Evolutionary conservation across 2,329 filamentous ascomycete species (phyloP).

Genomic region (Colletotrichum tropicale): DNA sequence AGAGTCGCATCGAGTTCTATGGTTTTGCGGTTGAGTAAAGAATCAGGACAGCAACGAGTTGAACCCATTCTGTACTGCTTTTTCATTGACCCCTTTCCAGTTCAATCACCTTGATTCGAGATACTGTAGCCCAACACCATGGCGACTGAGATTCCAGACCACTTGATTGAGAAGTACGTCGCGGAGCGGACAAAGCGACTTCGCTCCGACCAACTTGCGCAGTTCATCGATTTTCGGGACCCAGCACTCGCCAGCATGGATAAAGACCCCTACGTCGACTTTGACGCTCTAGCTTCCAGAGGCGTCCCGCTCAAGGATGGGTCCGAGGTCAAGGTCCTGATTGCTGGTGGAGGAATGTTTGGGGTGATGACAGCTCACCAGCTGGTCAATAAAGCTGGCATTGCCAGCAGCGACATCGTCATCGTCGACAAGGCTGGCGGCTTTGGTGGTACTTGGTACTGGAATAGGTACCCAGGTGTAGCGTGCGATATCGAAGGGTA

Average conservation of each 20-base stretch:
- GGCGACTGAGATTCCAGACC: neutral
- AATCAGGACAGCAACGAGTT: neutral
- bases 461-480: constrained; percentile 53
- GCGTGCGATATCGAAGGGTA: constrained; percentile 60
- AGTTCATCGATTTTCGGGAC: neutral
- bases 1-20: neutral
- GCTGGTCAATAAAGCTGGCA: neutral
- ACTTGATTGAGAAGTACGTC: neutral
- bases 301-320: neutral
- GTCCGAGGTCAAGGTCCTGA: neutral
- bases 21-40: neutral
- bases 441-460: constrained; percentile 56
- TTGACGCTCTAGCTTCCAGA: neutral
- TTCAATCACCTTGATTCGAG: neutral
- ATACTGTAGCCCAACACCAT: neutral
- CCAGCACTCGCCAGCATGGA: neutral
- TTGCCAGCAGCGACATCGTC: neutral
- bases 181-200: neutral
- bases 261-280: neutral
- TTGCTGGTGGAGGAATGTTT: neutral
- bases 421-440: constrained; percentile 45
- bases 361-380: neutral
- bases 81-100: neutral
- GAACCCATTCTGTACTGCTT: fast-evolving
- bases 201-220: neutral